Percentiles rank a stretch among this genome's conserved stretches.
Evolutionary conservation across 2,329 filamentous ascomycete species (phyloP).

Genomic region (Gaeumannomyces sp.): DNA sequence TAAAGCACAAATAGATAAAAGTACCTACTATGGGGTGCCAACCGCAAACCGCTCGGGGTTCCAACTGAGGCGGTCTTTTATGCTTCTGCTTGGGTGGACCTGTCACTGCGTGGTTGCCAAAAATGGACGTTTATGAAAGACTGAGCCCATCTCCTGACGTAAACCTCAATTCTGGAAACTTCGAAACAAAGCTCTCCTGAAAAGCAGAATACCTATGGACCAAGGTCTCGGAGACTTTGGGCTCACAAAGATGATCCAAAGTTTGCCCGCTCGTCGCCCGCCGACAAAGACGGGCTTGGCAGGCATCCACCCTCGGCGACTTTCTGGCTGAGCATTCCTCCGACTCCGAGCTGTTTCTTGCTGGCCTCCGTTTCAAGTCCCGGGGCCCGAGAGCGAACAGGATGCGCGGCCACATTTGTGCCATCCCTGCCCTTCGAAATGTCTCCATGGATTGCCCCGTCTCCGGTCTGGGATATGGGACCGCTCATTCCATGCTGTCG

Average conservation of each 20-base stretch:
- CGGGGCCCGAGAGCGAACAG: not conserved
- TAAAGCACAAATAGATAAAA: too few species aligned
- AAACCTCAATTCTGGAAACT: too few species aligned
- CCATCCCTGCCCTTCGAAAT: not conserved
- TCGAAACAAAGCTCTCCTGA: too few species aligned
- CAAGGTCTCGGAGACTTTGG: too few species aligned
- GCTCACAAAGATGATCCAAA: too few species aligned
- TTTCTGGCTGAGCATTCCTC: not conserved
- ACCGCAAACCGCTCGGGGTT: too few species aligned
- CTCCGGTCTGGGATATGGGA: not conserved
- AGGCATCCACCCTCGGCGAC: not conserved
- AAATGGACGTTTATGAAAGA: not conserved
- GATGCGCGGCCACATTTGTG: not conserved
- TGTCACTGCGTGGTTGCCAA: too few species aligned
- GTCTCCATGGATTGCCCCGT: not conserved
- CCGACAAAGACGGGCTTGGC: not conserved
- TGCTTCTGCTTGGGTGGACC: too few species aligned
- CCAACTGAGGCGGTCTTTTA: too few species aligned
- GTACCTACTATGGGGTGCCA: too few species aligned
- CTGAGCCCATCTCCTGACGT: not conserved
- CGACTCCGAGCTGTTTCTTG: not conserved
- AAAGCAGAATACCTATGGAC: too few species aligned
- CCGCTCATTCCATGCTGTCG: not conserved
- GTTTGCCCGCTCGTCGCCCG: too few species aligned
- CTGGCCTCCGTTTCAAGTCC: not conserved